A percentile compares a stretch with the other conserved stretches of the same genome.
These are phyloP conservation scores for Monosporascus sp. DNA, from an alignment of 2,329 filamentous ascomycete genomes.

Conservation along the genomic window DNA sequence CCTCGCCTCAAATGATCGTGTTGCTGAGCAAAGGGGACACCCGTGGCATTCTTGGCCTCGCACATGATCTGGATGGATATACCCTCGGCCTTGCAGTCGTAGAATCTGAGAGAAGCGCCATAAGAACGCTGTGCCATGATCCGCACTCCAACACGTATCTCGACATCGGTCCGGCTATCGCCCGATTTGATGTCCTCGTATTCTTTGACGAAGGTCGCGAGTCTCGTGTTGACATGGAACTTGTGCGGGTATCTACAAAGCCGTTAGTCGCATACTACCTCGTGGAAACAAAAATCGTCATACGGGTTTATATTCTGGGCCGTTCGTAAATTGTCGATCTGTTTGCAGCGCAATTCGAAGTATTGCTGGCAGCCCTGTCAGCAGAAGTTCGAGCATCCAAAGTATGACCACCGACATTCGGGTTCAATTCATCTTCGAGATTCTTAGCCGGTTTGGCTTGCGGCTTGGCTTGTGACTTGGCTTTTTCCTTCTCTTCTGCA, in stretches of 20 bases:
- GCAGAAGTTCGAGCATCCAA: background rate
- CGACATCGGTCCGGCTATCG: conserved; percentile 77
- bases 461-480: conserved; percentile 57
- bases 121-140: too few relatives aligned
- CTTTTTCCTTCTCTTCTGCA: conserved; percentile 85
- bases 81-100: conserved; percentile 50
- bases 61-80: conserved; percentile 82
- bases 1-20: conserved; percentile 85
- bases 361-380: too few relatives aligned
- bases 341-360: too few relatives aligned
- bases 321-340: conserved; percentile 29
- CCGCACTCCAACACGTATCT: conserved; percentile 49
- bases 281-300: conserved; percentile 62
- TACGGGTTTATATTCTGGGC: conserved; percentile 58
- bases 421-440: conserved; percentile 68
- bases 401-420: conserved; percentile 52
- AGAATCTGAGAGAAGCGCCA: too few relatives aligned
- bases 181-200: conserved; percentile 83
- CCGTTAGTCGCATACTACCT: conserved; percentile 18
- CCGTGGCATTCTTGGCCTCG: conserved; percentile 74
- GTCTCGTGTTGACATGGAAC: conserved; percentile 82
- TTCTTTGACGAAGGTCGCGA: conserved; percentile 68
- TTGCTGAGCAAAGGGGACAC: conserved; percentile 73
- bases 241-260: conserved; percentile 72
- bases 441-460: conserved; percentile 44